Evolutionary conservation across 2,329 filamentous ascomycete species (phyloP), one percentile per base, ranked within the genome.

Genomic region (Cercospora brassicicola): DNA sequence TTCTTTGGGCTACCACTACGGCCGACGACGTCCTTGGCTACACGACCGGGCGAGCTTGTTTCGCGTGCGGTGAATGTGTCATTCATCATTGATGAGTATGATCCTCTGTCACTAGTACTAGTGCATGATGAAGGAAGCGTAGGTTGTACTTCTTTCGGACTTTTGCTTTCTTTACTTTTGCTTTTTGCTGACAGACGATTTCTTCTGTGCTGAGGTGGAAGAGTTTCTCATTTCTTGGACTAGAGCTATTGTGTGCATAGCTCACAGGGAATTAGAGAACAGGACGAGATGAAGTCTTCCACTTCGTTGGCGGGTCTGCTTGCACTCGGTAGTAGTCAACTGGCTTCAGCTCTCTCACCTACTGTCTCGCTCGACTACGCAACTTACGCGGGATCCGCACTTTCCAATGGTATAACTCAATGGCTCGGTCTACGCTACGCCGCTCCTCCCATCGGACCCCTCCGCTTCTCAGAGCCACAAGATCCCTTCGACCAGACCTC

Each of bases 361-460:
- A 74, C 79, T 5, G 87, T 93, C 13, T 82, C 91, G 69, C 82
- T 94, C 23, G 84, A 84, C 2, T 94, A 93, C 76, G 85, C 89
- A 31, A 85, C 82, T 28, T 93, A 93, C 75, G 78, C 83, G 60
- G 91, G 91, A 8, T 78, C 81, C 3, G 75, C 81, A 1, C 80
- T 85, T 1, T 72, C 78, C 0, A 86, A 86, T 72, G 89, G 88
- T 0, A 81, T 93, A 59, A 88, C 86, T 2, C 84, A 90, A 77
- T 94, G 90, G 90, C 84, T 92, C 7, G 91, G 91, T 1, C 87
- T 95, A 70, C 87, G 90, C 53, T 95, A 88, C 80, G 91, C 91
- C 1, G 88, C 89, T 4, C 83, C 91, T 13, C 91, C 91, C 0
- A 66, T 90, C 2, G 89, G 88, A 1, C 73, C 85, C 5, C 76